Percentiles rank a stretch among this genome's conserved stretches.
phyloP scores from a whole-genome alignment of 208 protist species.

The Wallacemonas collosoma region DNA sequence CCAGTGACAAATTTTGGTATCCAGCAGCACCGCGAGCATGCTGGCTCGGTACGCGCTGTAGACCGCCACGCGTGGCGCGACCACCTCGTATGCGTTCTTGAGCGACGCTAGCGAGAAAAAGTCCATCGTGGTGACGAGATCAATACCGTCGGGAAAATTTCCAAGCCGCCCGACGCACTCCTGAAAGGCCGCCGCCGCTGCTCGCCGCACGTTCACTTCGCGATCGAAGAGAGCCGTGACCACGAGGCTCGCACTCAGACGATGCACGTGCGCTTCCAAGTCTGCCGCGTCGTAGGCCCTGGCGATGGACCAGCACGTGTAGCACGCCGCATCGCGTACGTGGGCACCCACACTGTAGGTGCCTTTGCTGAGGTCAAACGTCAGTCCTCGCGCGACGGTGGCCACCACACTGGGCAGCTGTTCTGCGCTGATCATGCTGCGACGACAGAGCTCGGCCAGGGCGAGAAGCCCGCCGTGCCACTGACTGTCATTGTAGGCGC shows the following conservation, averaged over 20 bases:
- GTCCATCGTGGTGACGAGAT: conserved; percentile 95
- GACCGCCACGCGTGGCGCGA: conserved; percentile 72
- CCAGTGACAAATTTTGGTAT: conserved; percentile 91
- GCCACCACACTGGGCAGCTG: conserved; percentile 76
- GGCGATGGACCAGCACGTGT: conserved; percentile 98
- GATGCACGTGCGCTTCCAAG: conserved; percentile 80
- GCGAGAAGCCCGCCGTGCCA: conserved; percentile 98
- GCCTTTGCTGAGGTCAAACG: conserved; percentile 95
- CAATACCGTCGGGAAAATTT: conserved; percentile 97
- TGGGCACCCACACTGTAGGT: conserved; percentile 96
- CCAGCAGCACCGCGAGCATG: conserved; percentile 91
- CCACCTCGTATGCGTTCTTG: conserved; percentile 86
- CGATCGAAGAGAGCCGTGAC: conserved; percentile 90
- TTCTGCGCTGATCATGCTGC: conserved; percentile 91
- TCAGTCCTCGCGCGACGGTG: conserved; percentile 78
- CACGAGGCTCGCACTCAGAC: conserved; percentile 76
- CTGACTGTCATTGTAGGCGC: conserved; percentile 57
- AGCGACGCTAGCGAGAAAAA: conserved; percentile 96
- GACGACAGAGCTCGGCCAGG: conserved; percentile 95
- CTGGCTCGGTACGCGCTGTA: conserved; percentile 77
- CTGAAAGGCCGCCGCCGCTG: conserved; percentile 93
- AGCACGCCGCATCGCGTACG: conserved; percentile 98
- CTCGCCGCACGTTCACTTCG: conserved; percentile 92
- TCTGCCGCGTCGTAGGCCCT: conserved; percentile 95
- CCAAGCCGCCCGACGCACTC: conserved; percentile 93